phyloP scores from a whole-genome alignment of 805 yeast species.

The Tetrapisispora taiwanensis region DNA sequence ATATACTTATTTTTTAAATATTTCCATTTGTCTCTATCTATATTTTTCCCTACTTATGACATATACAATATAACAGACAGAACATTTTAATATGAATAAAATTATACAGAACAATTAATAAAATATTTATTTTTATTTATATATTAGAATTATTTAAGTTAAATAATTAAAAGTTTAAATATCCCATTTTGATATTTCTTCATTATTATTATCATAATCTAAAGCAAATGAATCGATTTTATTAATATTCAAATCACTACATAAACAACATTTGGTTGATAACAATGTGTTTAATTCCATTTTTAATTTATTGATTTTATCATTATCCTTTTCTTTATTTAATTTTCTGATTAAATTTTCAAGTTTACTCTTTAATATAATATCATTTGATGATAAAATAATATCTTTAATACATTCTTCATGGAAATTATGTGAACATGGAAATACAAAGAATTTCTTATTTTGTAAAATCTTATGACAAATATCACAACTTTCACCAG shows the following conservation, averaged over 20 bases:
- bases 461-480: conserved; percentile 64
- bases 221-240: conserved; percentile 53
- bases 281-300: conserved; percentile 52
- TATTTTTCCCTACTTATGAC: too few relatives aligned
- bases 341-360: conserved; percentile 31
- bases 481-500: conserved; percentile 71
- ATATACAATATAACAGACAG: too few relatives aligned
- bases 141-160: too few relatives aligned
- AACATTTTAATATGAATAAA: neutral
- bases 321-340: conserved; percentile 19
- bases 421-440: conserved; percentile 86
- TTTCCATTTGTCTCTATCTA: too few relatives aligned
- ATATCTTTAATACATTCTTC: conserved; percentile 70
- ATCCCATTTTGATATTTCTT: conserved; percentile 40
- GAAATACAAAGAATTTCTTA: conserved; percentile 69
- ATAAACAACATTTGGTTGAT: conserved; percentile 58
- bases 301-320: conserved; percentile 42
- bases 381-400: conserved; percentile 54
- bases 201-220: conserved; percentile 31
- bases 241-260: conserved; percentile 65
- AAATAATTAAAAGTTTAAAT: conserved; percentile 24
- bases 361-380: conserved; percentile 52
- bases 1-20: too few relatives aligned
- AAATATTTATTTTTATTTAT: too few relatives aligned
- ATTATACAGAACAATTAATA: neutral